Percentiles rank a stretch among this genome's conserved stretches.
phyloP scores from a whole-genome alignment of 768 basidiomycete genomes.

The Rhizopogon vinicolor region DNA sequence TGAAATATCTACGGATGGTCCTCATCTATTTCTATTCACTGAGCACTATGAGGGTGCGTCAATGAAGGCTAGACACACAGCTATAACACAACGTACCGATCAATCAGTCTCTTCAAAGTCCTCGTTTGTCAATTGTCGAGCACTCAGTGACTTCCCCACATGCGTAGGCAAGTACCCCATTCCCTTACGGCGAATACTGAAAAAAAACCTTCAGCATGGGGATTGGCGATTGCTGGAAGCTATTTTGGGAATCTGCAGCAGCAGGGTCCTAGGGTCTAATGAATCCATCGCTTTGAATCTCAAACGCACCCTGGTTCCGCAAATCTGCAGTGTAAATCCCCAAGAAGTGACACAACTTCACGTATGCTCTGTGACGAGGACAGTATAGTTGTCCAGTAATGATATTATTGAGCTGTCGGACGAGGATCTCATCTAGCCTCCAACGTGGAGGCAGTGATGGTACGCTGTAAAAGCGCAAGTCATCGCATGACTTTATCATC shows the following conservation, averaged over 20 bases:
- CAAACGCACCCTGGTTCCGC: not conserved
- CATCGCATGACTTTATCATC: constrained; percentile 30
- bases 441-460: constrained; percentile 4
- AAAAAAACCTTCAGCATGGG: constrained; percentile 23
- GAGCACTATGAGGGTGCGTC: no score
- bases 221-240: constrained; percentile 4
- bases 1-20: no score
- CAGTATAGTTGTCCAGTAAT: constrained; percentile 22
- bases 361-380: constrained; percentile 10
- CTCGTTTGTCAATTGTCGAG: not conserved
- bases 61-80: no score
- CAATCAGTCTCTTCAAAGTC: constrained; percentile 1
- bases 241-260: not conserved
- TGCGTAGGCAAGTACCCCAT: constrained; percentile 9
- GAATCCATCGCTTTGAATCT: constrained; percentile 8
- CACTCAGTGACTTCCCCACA: constrained; percentile 9
- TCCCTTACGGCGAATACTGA: constrained; percentile 14
- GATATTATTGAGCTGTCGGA: constrained; percentile 14
- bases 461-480: constrained; percentile 29
- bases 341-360: constrained; percentile 12
- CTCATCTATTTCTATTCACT: no score
- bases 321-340: constrained; percentile 19
- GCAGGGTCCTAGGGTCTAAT: constrained; percentile 4
- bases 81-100: no score
- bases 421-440: constrained; percentile 6